Conservation (phyloP, 352 stramenopile genomes). For the Phytophthora constricta region DNA sequence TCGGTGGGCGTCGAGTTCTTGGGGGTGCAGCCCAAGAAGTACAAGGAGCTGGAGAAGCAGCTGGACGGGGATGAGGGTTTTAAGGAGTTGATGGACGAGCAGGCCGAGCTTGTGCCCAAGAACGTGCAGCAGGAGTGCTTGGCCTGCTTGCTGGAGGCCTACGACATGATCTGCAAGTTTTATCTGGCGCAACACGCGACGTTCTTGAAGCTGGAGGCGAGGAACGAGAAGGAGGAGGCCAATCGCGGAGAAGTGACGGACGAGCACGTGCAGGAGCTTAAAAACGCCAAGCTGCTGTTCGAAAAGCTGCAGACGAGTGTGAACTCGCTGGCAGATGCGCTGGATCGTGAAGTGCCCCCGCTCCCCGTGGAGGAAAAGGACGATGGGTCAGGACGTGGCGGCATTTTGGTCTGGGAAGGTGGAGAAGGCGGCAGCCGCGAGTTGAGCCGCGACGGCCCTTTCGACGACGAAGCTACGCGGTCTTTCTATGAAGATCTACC, state of each 20-base stretch:
- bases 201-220: conserved; percentile 92
- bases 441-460: conserved; percentile 88
- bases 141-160: conserved; percentile 88
- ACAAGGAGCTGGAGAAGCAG: conserved; percentile 58
- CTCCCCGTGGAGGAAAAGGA: conserved; percentile 72
- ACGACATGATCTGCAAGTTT: conserved; percentile 88
- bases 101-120: conserved; percentile 64
- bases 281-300: conserved; percentile 77
- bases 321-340: conserved; percentile 78
- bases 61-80: conserved; percentile 49
- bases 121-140: conserved; percentile 75
- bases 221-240: conserved; percentile 92
- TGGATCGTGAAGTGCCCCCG: conserved; percentile 77
- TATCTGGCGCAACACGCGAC: conserved; percentile 91
- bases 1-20: conserved; percentile 91
- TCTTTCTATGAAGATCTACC: conserved; percentile 98
- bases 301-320: conserved; percentile 88
- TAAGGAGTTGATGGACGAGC: conserved; percentile 36
- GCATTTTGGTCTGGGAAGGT: conserved; percentile 75
- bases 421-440: conserved; percentile 69
- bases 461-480: conserved; percentile 96
- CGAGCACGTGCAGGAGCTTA: conserved; percentile 75
- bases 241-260: conserved; percentile 84
- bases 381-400: conserved; percentile 48
- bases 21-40: conserved; percentile 68